phyloP scores from a whole-genome alignment of 495 filamentous ascomycete species.

The Trichoderma virens region DNA sequence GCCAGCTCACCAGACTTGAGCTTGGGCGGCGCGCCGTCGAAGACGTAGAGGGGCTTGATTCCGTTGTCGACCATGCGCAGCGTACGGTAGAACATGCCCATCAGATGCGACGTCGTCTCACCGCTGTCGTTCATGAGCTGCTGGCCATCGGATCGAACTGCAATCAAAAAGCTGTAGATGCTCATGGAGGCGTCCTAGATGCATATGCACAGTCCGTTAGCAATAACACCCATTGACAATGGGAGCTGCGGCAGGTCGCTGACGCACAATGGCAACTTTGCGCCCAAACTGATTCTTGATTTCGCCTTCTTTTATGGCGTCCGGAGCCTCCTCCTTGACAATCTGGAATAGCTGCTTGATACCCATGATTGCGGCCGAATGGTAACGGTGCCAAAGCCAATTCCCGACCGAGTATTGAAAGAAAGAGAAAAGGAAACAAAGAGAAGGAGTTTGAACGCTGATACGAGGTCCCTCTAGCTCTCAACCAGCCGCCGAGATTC shows the following conservation, averaged over 20 bases:
- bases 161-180: constrained; percentile 97
- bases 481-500: background rate
- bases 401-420: background rate
- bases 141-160: constrained; percentile 91
- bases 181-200: constrained; percentile 92
- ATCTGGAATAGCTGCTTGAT: constrained; percentile 85
- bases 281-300: constrained; percentile 98
- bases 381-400: constrained; percentile 15
- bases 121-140: constrained; percentile 89
- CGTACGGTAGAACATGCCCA: constrained; percentile 99
- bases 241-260: background rate
- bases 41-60: constrained; percentile 96
- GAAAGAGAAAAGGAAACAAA: background rate
- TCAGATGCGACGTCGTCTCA: constrained; percentile 93
- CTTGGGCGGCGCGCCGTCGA: constrained; percentile 93
- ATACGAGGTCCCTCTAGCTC: background rate
- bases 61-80: constrained; percentile 97
- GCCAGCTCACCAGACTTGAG: constrained; percentile 94
- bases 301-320: constrained; percentile 90
- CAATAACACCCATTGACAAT: background rate
- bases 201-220: constrained; percentile 11
- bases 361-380: constrained; percentile 61
- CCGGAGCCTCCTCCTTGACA: constrained; percentile 84
- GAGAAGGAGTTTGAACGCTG: background rate
- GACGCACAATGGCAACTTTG: constrained; percentile 88